Evolutionary conservation across 2,329 filamentous ascomycete species (phyloP).

Genomic region (Fusarium beomiforme): DNA sequence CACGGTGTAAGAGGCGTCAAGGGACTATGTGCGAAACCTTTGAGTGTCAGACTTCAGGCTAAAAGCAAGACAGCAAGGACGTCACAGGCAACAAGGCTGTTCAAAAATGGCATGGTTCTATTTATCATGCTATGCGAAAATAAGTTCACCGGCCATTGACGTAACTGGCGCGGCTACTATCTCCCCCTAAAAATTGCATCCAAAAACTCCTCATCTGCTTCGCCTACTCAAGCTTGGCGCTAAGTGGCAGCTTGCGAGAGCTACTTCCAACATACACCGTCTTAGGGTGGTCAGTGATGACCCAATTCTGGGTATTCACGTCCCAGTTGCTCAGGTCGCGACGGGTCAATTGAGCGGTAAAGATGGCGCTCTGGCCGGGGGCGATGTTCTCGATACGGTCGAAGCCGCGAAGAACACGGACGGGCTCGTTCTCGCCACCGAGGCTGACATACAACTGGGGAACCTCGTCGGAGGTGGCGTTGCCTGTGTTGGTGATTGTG

Average conservation of each 20-base stretch:
- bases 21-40: not conserved
- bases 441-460: constrained; percentile 83
- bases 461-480: constrained; percentile 73
- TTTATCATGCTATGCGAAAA: constrained; percentile 3
- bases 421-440: constrained; percentile 78
- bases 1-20: not conserved
- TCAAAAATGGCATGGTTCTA: not conserved
- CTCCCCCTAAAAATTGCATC: not conserved
- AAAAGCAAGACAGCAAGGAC: not conserved
- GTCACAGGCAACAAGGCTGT: not conserved
- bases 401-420: constrained; percentile 78
- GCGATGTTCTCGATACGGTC: constrained; percentile 76
- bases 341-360: constrained; percentile 75
- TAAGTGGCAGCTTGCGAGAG: constrained; percentile 63
- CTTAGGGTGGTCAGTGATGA: constrained; percentile 63
- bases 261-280: constrained; percentile 65
- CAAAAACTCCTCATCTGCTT: not conserved
- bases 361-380: constrained; percentile 73
- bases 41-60: not conserved
- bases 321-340: constrained; percentile 93
- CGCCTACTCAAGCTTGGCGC: constrained; percentile 31
- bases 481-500: constrained; percentile 77
- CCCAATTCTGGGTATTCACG: constrained; percentile 82
- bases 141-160: constrained; percentile 15
- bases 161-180: constrained; percentile 5